Evolutionary conservation across 2,329 filamentous ascomycete genomes (phyloP).

Genomic region (Sordariomycetes sp.): DNA sequence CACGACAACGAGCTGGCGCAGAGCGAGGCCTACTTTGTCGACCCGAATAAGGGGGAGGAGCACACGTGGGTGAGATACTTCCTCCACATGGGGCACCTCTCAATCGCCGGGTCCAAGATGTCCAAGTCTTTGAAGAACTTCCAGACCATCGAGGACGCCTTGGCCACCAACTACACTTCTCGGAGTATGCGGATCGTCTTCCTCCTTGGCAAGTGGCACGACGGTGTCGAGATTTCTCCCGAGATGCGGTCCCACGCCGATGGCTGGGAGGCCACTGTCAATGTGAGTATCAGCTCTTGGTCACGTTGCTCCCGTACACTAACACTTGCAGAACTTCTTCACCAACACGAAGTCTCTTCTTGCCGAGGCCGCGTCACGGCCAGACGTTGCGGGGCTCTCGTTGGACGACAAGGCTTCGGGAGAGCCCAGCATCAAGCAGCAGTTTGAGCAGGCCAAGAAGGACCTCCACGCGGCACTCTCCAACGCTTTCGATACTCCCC

Average conservation of each 20-base stretch:
- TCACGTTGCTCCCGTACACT: conserved; percentile 5
- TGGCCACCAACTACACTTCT: conserved; percentile 60
- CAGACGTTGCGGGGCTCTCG: conserved; percentile 24
- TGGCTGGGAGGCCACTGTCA: conserved; percentile 71
- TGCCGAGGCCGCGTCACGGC: conserved; percentile 26
- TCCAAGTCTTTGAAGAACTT: conserved; percentile 95
- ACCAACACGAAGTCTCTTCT: conserved; percentile 44
- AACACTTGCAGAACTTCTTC: conserved; percentile 41
- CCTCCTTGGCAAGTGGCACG: conserved; percentile 78
- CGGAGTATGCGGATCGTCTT: conserved; percentile 78
- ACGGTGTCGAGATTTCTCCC: conserved; percentile 82
- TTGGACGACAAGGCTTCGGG: conserved; percentile 18
- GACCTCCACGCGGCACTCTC: conserved; percentile 50
- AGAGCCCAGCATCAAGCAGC: not conserved
- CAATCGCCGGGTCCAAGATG: conserved; percentile 87
- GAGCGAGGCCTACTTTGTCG: conserved; percentile 72
- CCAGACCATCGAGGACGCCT: conserved; percentile 78
- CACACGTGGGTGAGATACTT: conserved; percentile 93
- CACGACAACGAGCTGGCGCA: conserved; percentile 90
- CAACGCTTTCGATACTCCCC: conserved; percentile 82
- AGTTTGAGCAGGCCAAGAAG: conserved; percentile 39
- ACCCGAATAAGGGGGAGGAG: conserved; percentile 36
- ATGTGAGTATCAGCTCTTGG: conserved; percentile 28
- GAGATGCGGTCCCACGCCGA: conserved; percentile 67
- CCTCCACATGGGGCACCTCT: conserved; percentile 83